Percentiles rank a stretch among this genome's conserved stretches.
phyloP scores from a whole-genome alignment of 768 basidiomycete species.

The Pleurotus citrinopileatus region DNA sequence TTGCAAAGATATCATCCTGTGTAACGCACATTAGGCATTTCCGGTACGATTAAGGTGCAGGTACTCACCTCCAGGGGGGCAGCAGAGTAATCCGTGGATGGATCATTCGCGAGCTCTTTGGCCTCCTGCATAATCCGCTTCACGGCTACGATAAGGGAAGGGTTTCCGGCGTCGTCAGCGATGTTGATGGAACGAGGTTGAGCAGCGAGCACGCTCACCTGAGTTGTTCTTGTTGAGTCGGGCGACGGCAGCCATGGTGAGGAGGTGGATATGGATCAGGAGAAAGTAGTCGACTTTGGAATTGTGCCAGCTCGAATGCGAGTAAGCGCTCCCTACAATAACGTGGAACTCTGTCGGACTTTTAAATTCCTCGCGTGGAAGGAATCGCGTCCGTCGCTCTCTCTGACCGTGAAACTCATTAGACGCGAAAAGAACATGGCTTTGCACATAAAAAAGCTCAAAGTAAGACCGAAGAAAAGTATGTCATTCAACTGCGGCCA shows the following conservation, averaged over 20 bases:
- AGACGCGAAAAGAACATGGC: too few relatives aligned
- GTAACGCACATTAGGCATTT: not conserved
- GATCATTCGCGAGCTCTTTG: slow-evolving; percentile 80
- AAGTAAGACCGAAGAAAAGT: slow-evolving; percentile 79
- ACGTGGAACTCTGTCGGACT: not conserved
- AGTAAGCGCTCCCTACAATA: too few relatives aligned
- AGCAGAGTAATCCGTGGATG: slow-evolving; percentile 84
- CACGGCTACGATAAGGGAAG: slow-evolving; percentile 53
- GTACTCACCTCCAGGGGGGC: slow-evolving; percentile 70
- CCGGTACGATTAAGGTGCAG: not conserved
- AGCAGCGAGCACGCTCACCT: slow-evolving; percentile 40
- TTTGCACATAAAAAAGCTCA: slow-evolving; percentile 75
- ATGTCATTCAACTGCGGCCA: slow-evolving; percentile 10
- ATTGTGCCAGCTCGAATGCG: too few relatives aligned
- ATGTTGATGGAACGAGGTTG: not conserved
- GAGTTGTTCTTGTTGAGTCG: slow-evolving; percentile 53
- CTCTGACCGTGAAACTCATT: too few relatives aligned
- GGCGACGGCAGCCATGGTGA: slow-evolving; percentile 11
- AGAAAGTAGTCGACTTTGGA: not conserved
- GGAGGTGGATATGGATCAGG: not conserved
- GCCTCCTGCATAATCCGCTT: slow-evolving; percentile 99
- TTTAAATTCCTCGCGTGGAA: not conserved
- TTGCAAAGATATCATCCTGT: slow-evolving; percentile 87
- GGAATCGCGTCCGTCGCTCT: too few relatives aligned
- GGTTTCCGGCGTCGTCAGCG: not conserved